phyloP scores from a whole-genome alignment of 176 grass and related monocot genomes.

The Lolium rigidum region DNA sequence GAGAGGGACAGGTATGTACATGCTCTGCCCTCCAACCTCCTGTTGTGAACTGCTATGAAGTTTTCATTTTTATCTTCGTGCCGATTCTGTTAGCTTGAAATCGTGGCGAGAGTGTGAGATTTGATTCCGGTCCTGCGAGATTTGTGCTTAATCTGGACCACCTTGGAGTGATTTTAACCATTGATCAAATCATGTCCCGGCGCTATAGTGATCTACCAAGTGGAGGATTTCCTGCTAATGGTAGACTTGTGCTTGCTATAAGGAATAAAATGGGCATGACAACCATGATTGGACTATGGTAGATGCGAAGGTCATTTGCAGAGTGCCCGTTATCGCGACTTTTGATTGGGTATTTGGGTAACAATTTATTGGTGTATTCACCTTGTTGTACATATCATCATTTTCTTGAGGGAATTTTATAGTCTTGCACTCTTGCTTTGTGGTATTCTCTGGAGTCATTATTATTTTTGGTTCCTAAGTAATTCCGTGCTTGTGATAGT shows the following conservation, averaged over 20 bases:
- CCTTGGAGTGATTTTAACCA: constrained; percentile 15
- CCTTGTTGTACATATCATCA: constrained; percentile 12
- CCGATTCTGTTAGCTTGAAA: background rate
- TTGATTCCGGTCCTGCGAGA: constrained; percentile 13
- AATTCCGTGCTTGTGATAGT: background rate
- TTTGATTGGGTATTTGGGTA: constrained; percentile 8
- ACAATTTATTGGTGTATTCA: background rate
- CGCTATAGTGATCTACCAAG: constrained; percentile 8
- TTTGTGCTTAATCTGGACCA: constrained; percentile 45
- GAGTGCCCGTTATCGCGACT: constrained; percentile 11
- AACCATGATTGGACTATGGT: background rate
- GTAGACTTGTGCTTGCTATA: constrained; percentile 24
- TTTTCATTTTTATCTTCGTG: background rate
- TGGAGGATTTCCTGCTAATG: constrained; percentile 28
- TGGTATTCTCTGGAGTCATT: background rate
- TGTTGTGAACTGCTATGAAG: background rate
- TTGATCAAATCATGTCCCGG: constrained; percentile 31
- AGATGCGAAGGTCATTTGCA: background rate
- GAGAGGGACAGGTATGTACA: constrained; percentile 84
- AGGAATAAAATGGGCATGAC: constrained; percentile 33
- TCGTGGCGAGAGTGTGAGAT: background rate
- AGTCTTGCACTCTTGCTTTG: background rate
- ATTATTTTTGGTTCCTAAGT: background rate
- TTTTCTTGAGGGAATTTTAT: background rate
- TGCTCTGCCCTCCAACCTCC: background rate